Conservation (phyloP, 805 yeast genomes). For the Komagataella kurtzmanii region DNA sequence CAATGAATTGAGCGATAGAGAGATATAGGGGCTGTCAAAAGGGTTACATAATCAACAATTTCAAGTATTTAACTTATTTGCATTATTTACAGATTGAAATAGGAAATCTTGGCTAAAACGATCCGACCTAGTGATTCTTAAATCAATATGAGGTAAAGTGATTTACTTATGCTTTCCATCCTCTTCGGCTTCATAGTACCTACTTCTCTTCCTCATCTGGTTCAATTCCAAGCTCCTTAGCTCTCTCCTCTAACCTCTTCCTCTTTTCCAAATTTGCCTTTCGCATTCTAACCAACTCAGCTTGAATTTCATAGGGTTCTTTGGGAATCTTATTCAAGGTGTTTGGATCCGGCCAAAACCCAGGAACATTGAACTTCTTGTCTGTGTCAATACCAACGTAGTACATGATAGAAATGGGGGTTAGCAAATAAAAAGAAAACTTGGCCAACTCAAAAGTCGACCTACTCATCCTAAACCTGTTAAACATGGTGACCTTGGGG, state of each 20-base stretch:
- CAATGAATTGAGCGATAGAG: neutral
- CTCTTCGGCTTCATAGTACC: neutral
- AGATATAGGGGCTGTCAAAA: neutral
- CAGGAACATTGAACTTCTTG: conserved; percentile 77
- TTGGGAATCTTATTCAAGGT: conserved; percentile 86
- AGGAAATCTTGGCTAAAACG: neutral
- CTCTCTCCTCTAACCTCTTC: conserved; percentile 56
- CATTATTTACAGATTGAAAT: neutral
- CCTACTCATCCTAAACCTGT: conserved; percentile 22
- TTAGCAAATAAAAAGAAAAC: conserved; percentile 70
- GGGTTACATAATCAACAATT: neutral
- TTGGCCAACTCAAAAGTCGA: conserved; percentile 41
- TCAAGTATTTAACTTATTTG: neutral
- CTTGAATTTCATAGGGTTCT: conserved; percentile 83
- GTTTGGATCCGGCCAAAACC: conserved; percentile 95
- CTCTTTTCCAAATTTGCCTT: conserved; percentile 66
- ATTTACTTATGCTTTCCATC: neutral
- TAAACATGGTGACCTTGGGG: conserved; percentile 5
- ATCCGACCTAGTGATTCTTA: neutral
- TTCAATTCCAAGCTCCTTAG: conserved; percentile 54
- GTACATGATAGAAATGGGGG: conserved; percentile 88
- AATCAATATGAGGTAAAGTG: neutral
- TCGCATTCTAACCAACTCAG: conserved; percentile 80
- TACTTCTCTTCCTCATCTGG: conserved; percentile 27
- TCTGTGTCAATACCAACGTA: conserved; percentile 88